Evolutionary conservation across 495 filamentous ascomycete genomes (phyloP).

Genomic region (Chaetomium cochliodes): DNA sequence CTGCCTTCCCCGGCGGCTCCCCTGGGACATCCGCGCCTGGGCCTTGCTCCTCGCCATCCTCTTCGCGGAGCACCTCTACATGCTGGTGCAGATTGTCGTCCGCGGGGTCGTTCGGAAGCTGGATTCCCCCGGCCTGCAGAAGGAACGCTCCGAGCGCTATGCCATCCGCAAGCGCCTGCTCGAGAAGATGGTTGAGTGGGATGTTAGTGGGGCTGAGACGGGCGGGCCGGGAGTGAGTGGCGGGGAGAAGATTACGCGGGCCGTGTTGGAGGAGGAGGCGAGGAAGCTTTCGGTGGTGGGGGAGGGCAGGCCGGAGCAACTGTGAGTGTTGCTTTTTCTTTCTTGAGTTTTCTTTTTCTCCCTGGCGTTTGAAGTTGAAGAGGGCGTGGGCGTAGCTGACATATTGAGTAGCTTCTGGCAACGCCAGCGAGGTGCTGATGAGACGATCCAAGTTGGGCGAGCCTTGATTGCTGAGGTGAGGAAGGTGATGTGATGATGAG

Average conservation of each 20-base stretch:
- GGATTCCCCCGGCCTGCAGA: constrained; percentile 77
- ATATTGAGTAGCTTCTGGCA: constrained; percentile 51
- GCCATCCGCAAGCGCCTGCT: constrained; percentile 65
- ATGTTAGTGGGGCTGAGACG: constrained; percentile 32
- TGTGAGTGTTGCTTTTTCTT: constrained; percentile 33
- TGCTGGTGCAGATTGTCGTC: constrained; percentile 68
- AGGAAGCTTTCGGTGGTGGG: constrained; percentile 53
- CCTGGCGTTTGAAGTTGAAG: not conserved
- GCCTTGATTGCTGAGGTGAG: constrained; percentile 28
- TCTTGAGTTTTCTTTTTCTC: not conserved
- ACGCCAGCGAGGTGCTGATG: constrained; percentile 40
- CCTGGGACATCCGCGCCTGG: constrained; percentile 71
- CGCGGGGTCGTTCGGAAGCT: constrained; percentile 70
- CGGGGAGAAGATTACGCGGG: constrained; percentile 51
- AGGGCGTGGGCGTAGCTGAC: not conserved
- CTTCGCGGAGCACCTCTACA: constrained; percentile 82
- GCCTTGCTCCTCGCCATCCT: constrained; percentile 80
- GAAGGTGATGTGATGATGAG: not conserved
- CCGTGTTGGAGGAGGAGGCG: constrained; percentile 64
- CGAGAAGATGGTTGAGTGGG: constrained; percentile 53
- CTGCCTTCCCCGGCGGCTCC: constrained; percentile 48
- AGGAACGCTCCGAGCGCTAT: constrained; percentile 69
- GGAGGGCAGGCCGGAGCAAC: constrained; percentile 51
- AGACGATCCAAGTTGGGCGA: constrained; percentile 43
- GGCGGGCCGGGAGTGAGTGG: constrained; percentile 56